Conservation (phyloP, 2,329 filamentous ascomycete genomes). For the Trichoderma harzianum region DNA sequence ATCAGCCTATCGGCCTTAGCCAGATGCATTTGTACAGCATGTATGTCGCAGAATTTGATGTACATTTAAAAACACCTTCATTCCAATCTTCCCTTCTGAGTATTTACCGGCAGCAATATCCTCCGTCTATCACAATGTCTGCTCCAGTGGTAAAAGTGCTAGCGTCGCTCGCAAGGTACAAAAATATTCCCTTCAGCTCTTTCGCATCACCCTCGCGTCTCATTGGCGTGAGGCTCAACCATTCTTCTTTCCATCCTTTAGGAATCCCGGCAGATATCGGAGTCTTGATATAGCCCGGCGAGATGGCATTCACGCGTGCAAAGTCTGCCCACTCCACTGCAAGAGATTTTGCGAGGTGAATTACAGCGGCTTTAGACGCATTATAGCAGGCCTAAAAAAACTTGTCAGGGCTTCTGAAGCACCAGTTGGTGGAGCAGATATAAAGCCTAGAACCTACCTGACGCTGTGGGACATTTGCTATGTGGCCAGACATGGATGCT, state of each 20-base stretch:
- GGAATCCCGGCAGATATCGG: constrained; percentile 32
- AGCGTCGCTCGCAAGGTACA: constrained; percentile 26
- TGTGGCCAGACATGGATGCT: not conserved
- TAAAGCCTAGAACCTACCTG: not conserved
- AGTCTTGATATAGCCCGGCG: constrained; percentile 39
- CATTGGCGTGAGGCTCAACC: constrained; percentile 32
- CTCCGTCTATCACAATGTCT: constrained; percentile 19
- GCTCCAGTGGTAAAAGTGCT: constrained; percentile 7
- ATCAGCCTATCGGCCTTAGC: not conserved
- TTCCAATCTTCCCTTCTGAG: constrained; percentile 21
- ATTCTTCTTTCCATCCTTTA: constrained; percentile 35
- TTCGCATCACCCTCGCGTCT: constrained; percentile 29
- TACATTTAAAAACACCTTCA: not conserved
- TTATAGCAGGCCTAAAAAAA: constrained; percentile 37
- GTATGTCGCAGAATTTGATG: not conserved
- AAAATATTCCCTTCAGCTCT: constrained; percentile 31
- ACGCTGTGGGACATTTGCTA: not conserved
- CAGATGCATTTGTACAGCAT: not conserved
- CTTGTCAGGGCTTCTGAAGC: not conserved
- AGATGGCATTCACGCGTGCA: constrained; percentile 39
- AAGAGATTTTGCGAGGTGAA: constrained; percentile 41
- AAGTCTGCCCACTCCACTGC: constrained; percentile 44
- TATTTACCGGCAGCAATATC: constrained; percentile 16
- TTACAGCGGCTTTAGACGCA: constrained; percentile 38
- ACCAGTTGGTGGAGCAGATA: not conserved